Base-by-base conservation (phyloP, 371 early-diverging fungal genomes). In the Parasitella parasitica region DNA sequence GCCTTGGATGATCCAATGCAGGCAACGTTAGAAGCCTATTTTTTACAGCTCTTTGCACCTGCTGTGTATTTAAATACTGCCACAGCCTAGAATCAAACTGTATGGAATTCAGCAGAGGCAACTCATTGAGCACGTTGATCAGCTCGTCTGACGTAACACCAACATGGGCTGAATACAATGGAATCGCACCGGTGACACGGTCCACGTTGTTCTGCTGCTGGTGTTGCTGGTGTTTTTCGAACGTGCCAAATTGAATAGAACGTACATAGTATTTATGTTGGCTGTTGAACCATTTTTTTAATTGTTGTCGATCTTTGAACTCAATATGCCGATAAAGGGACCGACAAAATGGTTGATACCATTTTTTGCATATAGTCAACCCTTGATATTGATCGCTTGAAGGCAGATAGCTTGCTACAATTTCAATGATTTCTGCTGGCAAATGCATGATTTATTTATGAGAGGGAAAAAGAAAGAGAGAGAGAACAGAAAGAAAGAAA, bases 391-490 rank as follows among this genome's bases (percentile, higher is more conserved):
- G 60, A 30, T 60, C 53, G 12, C 15, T 13, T 11, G 41, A n/a
- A 12, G 53, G 32, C 27, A 60, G 12, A 18, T 39, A 26, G 7
- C 26, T 22, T 32, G 60, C 52, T 12, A 60, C 26, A 3, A 30
- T 52, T 16, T 60, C 53, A 18, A 60, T 27, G 28, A 60, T 52
- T 28, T 60, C 60, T 28, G 37, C 38, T 26, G 60, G 60, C n/a
- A 60, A 22, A n/a, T 36, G 13, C 26, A 51, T 27, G 18, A 38
- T 51, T 46, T 28, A 16, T 9, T 51, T 28, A 15, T 63, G 87
- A 27, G 8, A 27, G 20, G 15, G 7, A 30, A 16, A 16, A 4
- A 30, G 4, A 32, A 11, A 32, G 11, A 8, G 3, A 30, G 30
- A 27, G 38, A 24, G 27, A n/a, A 38, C 20, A 26, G 8, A 39